phyloP scores from a whole-genome alignment of 2,329 filamentous ascomycete genomes.

The Rachicladosporium sp. region DNA sequence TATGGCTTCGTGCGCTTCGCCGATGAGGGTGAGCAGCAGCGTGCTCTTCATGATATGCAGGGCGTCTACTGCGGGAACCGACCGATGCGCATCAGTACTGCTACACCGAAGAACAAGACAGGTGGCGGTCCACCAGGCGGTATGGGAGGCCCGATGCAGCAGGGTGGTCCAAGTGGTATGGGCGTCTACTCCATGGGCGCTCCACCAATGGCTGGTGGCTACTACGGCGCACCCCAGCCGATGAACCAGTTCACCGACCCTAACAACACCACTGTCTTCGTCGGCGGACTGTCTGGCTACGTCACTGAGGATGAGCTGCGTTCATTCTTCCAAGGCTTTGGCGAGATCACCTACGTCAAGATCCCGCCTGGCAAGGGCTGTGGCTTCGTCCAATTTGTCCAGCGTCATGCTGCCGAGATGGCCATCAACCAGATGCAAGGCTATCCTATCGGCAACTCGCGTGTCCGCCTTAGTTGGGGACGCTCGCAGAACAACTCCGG shows the following conservation, averaged over 20 bases:
- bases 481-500: conserved; percentile 98
- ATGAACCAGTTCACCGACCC: conserved; percentile 99
- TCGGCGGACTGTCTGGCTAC: conserved; percentile 91
- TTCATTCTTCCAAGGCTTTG: conserved; percentile 98
- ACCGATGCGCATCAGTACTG: conserved; percentile 96
- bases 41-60: conserved; percentile 94
- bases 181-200: conserved; percentile 61
- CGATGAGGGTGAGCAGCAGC: conserved; percentile 90
- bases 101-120: conserved; percentile 85
- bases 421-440: conserved; percentile 99
- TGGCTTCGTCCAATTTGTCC: conserved; percentile 97
- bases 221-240: conserved; percentile 57
- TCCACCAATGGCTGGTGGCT: conserved; percentile 47
- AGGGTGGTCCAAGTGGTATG: conserved; percentile 35
- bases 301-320: conserved; percentile 99
- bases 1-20: conserved; percentile 98
- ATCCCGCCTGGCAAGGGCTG: conserved; percentile 98
- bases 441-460: conserved; percentile 97
- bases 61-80: conserved; percentile 97
- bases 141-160: conserved; percentile 32
- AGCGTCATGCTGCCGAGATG: conserved; percentile 98
- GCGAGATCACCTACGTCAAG: conserved; percentile 99
- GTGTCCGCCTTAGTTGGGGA: conserved; percentile 93
- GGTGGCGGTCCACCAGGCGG: conserved; percentile 41
- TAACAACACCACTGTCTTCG: conserved; percentile 98